Base-by-base conservation (phyloP, 2,329 filamentous ascomycete genomes). In the Cytospora leucostoma region DNA sequence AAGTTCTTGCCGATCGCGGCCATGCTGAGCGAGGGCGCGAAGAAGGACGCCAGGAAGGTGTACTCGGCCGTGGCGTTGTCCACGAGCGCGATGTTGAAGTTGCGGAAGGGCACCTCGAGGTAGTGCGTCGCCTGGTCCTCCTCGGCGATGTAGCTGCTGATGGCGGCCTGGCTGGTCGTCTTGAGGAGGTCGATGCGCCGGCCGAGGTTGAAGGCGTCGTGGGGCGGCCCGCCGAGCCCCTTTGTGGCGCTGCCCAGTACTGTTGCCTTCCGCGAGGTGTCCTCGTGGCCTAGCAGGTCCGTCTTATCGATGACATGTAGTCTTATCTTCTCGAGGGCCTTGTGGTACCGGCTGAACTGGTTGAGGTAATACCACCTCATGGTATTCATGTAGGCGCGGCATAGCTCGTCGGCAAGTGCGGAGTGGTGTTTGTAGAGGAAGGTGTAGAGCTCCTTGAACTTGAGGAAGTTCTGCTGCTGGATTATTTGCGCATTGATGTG, bases 301-400 rank as follows among this genome's bases (percentile, higher is more conserved):
- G 89, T 88, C 72, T 89, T 93, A 71, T 97, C 94, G 64, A 96
- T 82, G 5, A 83, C 76, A 71, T 97, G 93, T 3, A 98, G 76
- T 71, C 91, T 94, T 65, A 99, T 83, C 74, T 92, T 96, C 61
- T 90, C 88, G 7, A 99, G 81, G 0, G 95, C 88, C 69, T 88
- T 88, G 67, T 90, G 87, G 74, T 99, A 99, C 38, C 94, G 88
- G 4, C 86, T 88, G 73, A 99, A 99, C 74, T 97, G 92, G 68
- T 90, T 95, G 59, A 90, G 78, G 73, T 98, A 98, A 73, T 99
- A 99, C 95, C 95, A 99, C 59, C 93, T 87, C 92, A 99, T 99
- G 0, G 96, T 99, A 74, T 97, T 97, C 79, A 96, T 89, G 72
- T 99, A 99, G 4, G 96, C 95, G 73, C 92, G 90, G 10, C 88